Evolutionary conservation across 306 rosid species (phyloP).

Genomic region (Cucurbita moschata): DNA sequence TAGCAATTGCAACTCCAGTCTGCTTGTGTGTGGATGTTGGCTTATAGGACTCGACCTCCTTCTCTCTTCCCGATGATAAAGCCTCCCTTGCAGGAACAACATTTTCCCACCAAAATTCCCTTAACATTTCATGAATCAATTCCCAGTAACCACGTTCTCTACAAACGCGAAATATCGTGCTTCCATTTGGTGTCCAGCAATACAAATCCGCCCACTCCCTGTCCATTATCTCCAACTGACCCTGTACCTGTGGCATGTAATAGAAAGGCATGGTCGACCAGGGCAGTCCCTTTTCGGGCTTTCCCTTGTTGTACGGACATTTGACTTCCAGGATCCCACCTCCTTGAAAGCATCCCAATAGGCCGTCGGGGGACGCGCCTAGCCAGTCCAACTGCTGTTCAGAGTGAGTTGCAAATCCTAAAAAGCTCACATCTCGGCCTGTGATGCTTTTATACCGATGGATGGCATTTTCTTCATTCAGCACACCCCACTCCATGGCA

Average conservation of each 20-base stretch:
- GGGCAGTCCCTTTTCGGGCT: conserved; percentile 74
- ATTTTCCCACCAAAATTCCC: conserved; percentile 95
- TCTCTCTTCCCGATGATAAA: conserved; percentile 38
- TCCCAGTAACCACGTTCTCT: conserved; percentile 67
- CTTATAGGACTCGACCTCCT: conserved; percentile 28
- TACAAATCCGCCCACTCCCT: conserved; percentile 81
- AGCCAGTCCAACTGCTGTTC: conserved; percentile 56
- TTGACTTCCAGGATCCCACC: conserved; percentile 83
- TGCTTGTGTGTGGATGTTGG: conserved; percentile 60
- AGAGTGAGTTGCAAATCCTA: conserved; percentile 68
- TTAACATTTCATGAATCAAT: conserved; percentile 48
- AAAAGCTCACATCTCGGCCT: conserved; percentile 45
- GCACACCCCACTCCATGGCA: conserved; percentile 94
- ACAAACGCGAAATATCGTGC: conserved; percentile 63
- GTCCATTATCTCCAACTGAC: conserved; percentile 89
- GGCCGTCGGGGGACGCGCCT: conserved; percentile 95
- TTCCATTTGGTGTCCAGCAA: conserved; percentile 93
- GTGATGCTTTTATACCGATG: conserved; percentile 68
- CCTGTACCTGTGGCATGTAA: conserved; percentile 97
- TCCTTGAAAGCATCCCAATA: conserved; percentile 39
- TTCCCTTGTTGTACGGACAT: conserved; percentile 94
- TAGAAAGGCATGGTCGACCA: conserved; percentile 84
- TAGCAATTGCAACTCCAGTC: conserved; percentile 62
- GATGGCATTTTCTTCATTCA: conserved; percentile 60
- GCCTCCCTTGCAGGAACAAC: conserved; percentile 85